These are phyloP conservation scores for Boletus sp. DNA, from an alignment of 1,284 basidiomycete genomes.

Conservation along the genomic window DNA sequence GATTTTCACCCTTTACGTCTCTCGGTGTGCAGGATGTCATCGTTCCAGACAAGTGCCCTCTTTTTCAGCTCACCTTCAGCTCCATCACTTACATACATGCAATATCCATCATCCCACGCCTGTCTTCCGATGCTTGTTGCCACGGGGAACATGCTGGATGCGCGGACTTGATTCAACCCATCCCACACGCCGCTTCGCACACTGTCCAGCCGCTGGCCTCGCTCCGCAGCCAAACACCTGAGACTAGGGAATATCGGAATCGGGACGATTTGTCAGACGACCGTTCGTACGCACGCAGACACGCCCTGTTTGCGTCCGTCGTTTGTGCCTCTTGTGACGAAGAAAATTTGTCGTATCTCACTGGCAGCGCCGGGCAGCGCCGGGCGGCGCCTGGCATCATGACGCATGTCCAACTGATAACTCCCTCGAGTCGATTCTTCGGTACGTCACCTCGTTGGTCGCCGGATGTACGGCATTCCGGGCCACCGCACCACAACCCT, in stretches of 20 bases:
- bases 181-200: constrained; percentile 5
- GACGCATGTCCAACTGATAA: too few species aligned
- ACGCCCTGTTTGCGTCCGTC: too few species aligned
- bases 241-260: not conserved
- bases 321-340: too few species aligned
- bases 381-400: too few species aligned
- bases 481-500: too few species aligned
- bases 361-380: too few species aligned
- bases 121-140: not conserved
- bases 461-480: too few species aligned
- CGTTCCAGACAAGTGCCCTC: not conserved
- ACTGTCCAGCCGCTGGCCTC: constrained; percentile 12
- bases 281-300: constrained; percentile 6
- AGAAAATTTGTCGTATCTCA: too few species aligned
- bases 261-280: not conserved
- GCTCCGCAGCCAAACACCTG: not conserved
- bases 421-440: not conserved
- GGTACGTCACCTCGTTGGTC: not conserved
- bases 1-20: constrained; percentile 3
- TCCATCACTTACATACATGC: constrained; percentile 5
- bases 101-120: not conserved
- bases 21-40: not conserved
- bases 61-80: not conserved
- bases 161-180: not conserved
- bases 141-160: rapidly evolving